Evolutionary conservation across 129 eudicot genomes (phyloP).

Genomic region (Oenanthe sinensis): DNA sequence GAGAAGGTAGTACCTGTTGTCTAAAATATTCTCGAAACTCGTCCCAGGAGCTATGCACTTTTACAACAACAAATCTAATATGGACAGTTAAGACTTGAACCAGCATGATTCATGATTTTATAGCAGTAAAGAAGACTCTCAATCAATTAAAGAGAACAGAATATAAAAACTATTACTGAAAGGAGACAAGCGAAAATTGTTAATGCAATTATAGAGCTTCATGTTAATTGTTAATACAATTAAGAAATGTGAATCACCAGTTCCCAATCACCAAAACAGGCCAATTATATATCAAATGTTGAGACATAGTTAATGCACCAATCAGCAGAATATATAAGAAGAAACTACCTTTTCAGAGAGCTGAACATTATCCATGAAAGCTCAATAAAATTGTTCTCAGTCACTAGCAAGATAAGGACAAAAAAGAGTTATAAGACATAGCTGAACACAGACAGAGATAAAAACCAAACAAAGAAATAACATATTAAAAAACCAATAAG

Average conservation of each 20-base stretch:
- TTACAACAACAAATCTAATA: constrained; percentile 82
- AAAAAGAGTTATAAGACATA: background rate
- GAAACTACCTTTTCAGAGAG: background rate
- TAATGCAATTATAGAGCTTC: background rate
- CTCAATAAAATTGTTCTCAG: background rate
- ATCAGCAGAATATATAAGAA: background rate
- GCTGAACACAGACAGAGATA: background rate
- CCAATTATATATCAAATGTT: background rate
- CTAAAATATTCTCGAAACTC: constrained; percentile 76
- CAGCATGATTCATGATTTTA: background rate
- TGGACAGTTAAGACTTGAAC: constrained; percentile 20
- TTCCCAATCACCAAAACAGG: background rate
- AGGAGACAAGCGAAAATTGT: background rate
- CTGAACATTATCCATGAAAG: background rate
- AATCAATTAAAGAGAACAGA: background rate
- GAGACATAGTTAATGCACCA: background rate
- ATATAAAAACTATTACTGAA: background rate
- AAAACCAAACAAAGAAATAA: background rate
- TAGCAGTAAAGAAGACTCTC: background rate
- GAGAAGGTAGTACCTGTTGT: constrained; percentile 47
- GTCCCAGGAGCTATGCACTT: constrained; percentile 85
- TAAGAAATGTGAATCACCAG: background rate
- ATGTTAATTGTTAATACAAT: background rate
- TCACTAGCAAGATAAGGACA: background rate
- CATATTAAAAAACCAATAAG: background rate